These are phyloP conservation scores for Colletotrichum cereale DNA, from an alignment of 2,329 filamentous ascomycete genomes.

Conservation along the genomic window DNA sequence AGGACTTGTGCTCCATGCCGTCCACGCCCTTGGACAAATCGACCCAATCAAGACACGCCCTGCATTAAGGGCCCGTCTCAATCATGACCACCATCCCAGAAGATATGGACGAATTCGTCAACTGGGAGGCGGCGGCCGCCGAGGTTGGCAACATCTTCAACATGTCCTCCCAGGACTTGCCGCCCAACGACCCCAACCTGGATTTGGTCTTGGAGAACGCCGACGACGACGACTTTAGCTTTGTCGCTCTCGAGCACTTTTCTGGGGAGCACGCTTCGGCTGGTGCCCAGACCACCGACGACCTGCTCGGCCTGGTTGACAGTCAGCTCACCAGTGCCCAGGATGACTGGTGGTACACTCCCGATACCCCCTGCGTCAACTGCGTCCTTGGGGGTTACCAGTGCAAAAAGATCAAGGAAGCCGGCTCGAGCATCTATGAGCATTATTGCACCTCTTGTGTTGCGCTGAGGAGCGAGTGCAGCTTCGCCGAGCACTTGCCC, in stretches of 20 bases:
- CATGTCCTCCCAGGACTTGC: conserved; percentile 50
- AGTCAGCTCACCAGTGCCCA: conserved; percentile 9
- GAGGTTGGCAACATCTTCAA: conserved; percentile 50
- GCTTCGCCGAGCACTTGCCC: conserved; percentile 55
- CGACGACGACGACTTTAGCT: conserved; percentile 71
- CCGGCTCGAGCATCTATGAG: conserved; percentile 61
- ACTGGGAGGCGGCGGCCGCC: conserved; percentile 68
- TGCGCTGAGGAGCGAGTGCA: conserved; percentile 69
- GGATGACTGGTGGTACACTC: conserved; percentile 57
- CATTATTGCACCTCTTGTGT: conserved; percentile 74
- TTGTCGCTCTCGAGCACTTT: conserved; percentile 71
- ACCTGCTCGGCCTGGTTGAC: conserved; percentile 9
- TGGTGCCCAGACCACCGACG: conserved; percentile 30
- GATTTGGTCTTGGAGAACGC: conserved; percentile 68
- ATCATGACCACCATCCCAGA: conserved; percentile 55
- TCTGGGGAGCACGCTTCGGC: conserved; percentile 55
- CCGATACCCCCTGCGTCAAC: conserved; percentile 63
- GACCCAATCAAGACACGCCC: conserved; percentile 26
- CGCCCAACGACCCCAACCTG: conserved; percentile 56
- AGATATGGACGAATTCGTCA: conserved; percentile 73
- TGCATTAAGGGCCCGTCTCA: conserved; percentile 23
- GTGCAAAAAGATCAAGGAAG: conserved; percentile 72
- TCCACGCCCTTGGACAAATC: conserved; percentile 33
- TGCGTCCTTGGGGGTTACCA: conserved; percentile 66
- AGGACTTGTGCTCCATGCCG: conserved; percentile 17